Evolutionary conservation across 1,139 yeast genomes (phyloP), one percentile per base, ranked within the genome.

Genomic region (Geotrichum histeridarum): DNA sequence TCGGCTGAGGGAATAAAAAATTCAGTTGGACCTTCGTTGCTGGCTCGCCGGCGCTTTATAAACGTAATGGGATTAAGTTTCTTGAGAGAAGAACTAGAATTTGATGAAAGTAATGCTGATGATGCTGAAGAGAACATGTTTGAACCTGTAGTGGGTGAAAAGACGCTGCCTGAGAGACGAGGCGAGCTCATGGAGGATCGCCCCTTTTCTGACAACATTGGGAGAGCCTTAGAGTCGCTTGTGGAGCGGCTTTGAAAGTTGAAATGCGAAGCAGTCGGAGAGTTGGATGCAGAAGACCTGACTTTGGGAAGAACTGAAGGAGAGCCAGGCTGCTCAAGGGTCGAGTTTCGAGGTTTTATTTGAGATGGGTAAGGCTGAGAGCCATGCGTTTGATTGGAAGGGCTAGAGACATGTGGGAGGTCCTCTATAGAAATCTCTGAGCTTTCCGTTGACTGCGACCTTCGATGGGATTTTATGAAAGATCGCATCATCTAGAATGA

Each of bases 41-140:
- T 43, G n/a, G 53, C 31, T 7, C 54, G 45, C 17, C 49, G 45
- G 6, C 60, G 53, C 15, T 55, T 54, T 32, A 59, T 54, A 48
- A 57, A 64, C 4, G 61, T 55, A 14, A 64, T 62, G 15, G 68
- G 68, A 39, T 64, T 64, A 37, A 64, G 60, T 42, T 63, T 62
- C 48, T 61, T 61, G 15, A 63, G 59, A 9, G 72, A 49, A 38
- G 48, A 51, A 45, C 30, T 42, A 48, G 54, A 42, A 44, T 27
- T 54, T 30, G 48, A 30, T 6, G 9, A 14, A 9, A 41, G 11
- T 1, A 44, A 32, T 30, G 18, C 39, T 8, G 54, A n/a, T 30
- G 46, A 46, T 11, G 50, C 27, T 4, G 50, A 51, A 11, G 32
- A 17, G 22, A 42, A 36, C 27, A 39, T 18, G 8, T 39, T 17